A percentile compares a stretch with the other conserved stretches of the same genome.
Conservation (phyloP, 345 rosid genomes). For the Eucalyptus caleyi region DNA sequence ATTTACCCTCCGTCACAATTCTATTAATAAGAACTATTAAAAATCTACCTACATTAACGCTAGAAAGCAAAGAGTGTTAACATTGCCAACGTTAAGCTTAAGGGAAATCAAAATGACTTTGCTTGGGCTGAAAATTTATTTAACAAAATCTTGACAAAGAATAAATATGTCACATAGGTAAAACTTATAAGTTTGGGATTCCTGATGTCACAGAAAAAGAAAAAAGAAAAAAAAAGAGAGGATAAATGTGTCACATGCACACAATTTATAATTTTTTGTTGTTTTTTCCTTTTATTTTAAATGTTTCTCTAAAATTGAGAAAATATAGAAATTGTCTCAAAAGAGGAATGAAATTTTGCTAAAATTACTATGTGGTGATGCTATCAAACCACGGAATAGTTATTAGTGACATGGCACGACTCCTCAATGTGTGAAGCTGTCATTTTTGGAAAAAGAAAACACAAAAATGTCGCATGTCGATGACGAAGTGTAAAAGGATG, state of each 20-base stretch:
- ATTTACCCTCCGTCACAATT: neutral
- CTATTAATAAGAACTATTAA: neutral
- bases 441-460: neutral
- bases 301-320: neutral
- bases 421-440: neutral
- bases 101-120: too few species aligned
- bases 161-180: too few species aligned
- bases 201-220: too few species aligned
- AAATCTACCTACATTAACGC: neutral
- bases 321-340: neutral
- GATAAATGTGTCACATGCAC: fast-evolving
- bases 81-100: neutral
- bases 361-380: neutral
- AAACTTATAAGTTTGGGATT: too few species aligned
- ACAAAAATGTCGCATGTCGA: neutral
- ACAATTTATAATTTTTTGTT: too few species aligned
- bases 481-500: neutral
- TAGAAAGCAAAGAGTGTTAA: too few species aligned
- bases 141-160: too few species aligned
- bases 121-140: neutral
- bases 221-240: too few species aligned
- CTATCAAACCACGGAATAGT: neutral
- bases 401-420: neutral
- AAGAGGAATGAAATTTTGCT: neutral
- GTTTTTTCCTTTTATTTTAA: too few species aligned